phyloP scores from a whole-genome alignment of 1,284 basidiomycete genomes.

The Apiotrichum siamense region DNA sequence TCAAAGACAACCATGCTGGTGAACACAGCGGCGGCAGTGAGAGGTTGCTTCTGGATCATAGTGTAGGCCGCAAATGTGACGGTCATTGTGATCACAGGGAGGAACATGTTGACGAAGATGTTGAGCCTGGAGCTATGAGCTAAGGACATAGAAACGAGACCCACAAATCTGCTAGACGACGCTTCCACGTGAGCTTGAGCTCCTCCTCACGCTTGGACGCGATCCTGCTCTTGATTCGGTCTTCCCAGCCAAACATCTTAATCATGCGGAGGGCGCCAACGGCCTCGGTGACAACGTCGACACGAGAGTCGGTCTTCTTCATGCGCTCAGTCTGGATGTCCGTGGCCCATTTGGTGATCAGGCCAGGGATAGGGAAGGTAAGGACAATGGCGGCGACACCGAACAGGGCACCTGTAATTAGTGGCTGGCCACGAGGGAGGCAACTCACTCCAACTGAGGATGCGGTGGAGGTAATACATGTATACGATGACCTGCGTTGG shows the following conservation, averaged over 20 bases:
- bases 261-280: constrained; percentile 51
- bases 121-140: constrained; percentile 6
- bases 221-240: constrained; percentile 53
- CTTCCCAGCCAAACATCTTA: constrained; percentile 67
- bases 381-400: constrained; percentile 54
- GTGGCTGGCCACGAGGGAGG: constrained; percentile 30
- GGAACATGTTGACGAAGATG: constrained; percentile 51
- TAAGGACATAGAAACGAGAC: constrained; percentile 2
- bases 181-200: constrained; percentile 48
- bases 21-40: constrained; percentile 49
- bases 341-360: constrained; percentile 37
- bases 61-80: constrained; percentile 61
- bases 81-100: constrained; percentile 62
- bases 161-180: constrained; percentile 37
- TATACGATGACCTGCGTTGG: constrained; percentile 41
- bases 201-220: constrained; percentile 56
- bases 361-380: constrained; percentile 54
- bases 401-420: constrained; percentile 53
- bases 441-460: constrained; percentile 45
- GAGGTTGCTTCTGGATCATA: constrained; percentile 48
- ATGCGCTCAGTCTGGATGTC: constrained; percentile 36
- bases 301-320: constrained; percentile 52
- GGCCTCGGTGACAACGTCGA: constrained; percentile 52
- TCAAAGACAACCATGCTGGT: constrained; percentile 47
- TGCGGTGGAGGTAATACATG: constrained; percentile 36